Base-by-base conservation (phyloP, 352 stramenopile genomes). In the Pythium monospermum region DNA sequence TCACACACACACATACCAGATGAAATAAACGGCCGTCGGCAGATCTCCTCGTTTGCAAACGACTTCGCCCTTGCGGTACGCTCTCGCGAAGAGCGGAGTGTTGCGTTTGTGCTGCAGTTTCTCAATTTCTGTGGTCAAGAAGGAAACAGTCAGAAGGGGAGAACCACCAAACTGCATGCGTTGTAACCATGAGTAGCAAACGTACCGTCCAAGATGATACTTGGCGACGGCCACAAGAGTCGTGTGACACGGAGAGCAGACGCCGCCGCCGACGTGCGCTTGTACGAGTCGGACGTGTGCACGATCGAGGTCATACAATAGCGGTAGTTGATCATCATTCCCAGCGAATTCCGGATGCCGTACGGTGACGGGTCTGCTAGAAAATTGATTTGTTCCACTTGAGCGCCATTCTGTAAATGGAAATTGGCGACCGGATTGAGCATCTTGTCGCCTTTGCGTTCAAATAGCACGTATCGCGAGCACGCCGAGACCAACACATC, bases 261-360 rank as follows among this genome's bases (percentile, higher is more conserved):
- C 1, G 83, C 83, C 1, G 69, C 83, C 6, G 82, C 59, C 13
- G 76, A 85, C 42, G 86, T 70, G 15, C 76, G 72, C 39, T 88
- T 89, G 69, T 94, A 94, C 26, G 79, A 90, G 7, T 84, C 68
- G 3, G 80, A 91, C 12, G 83, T 91, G 5, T 72, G 60, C 25
- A 88, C 72, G 42, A 88, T 80, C 26, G 75, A 86, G 5, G 67
- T 87, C 76, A 94, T 91, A 50, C 76, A 85, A 50, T 94, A 94
- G 39, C 83, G 78, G 49, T 94, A 94, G 58, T 94, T 94, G 65
- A 94, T 86, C 83, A 94, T 94, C 59, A 88, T 82, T 7, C 74
- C 76, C 6, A 84, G 68, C 19, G 76, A 70, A 7, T 47, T 69
- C 15, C 50, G 47, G 28, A 89, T 51, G 10, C 71, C 73, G 16